phyloP scores from a whole-genome alignment of 2,329 filamentous ascomycete species.

The Nemania serpens region DNA sequence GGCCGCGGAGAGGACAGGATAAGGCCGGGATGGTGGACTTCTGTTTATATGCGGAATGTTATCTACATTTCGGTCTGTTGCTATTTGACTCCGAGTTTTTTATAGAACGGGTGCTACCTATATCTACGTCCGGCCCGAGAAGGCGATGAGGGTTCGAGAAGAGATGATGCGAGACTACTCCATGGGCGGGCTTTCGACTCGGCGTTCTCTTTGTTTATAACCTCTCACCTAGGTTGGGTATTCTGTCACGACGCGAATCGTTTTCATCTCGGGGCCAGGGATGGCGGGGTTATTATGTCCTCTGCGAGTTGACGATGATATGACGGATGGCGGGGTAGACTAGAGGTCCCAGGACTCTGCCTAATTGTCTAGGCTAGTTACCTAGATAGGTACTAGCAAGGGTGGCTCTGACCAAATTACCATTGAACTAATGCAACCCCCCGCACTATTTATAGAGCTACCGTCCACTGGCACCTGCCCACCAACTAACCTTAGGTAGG shows the following conservation, averaged over 20 bases:
- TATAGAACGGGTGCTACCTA: conserved; percentile 4
- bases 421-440: conserved; percentile 12
- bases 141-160: neutral
- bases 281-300: conserved; percentile 11
- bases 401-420: neutral
- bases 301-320: conserved; percentile 1
- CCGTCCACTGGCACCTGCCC: neutral
- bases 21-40: neutral
- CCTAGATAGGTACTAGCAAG: conserved; percentile 1
- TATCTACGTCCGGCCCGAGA: conserved; percentile 6
- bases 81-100: neutral
- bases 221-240: too few species aligned
- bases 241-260: too few species aligned
- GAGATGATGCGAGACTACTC: neutral
- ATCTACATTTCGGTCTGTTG: conserved; percentile 1
- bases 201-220: neutral
- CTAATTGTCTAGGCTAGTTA: neutral
- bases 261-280: neutral
- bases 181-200: neutral
- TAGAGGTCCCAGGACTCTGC: neutral
- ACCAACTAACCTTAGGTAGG: neutral
- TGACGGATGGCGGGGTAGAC: conserved; percentile 18
- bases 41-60: conserved; percentile 7
- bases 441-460: conserved; percentile 16
- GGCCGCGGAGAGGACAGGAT: neutral